Base-by-base conservation (phyloP, 257 asterid genomes). In the Linaria vulgaris region DNA sequence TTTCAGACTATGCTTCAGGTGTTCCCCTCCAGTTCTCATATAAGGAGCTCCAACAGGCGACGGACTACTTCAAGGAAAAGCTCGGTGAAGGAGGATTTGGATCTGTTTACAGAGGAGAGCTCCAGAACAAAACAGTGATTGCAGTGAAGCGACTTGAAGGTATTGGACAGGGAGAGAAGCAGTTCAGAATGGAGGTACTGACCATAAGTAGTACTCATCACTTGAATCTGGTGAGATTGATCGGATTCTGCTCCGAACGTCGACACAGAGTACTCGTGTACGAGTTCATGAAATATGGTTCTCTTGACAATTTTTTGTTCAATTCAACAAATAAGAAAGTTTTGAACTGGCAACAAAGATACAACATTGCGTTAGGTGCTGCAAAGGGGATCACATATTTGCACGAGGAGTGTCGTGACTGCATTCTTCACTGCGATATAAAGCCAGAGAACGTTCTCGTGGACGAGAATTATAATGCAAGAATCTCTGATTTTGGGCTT, bases 1-100 rank as follows among this genome's bases (percentile, higher is more conserved):
- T 82, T 63, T 84, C 85, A 8, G 96, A 86, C 74, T 89, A 89
- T 54, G 83, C 96, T 5, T 88, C 96, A 1, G 91, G 90, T 37
- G 87, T 85, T 39, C 96, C 92, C 0, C 84, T 83, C 9, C 88
- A 82, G 11, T 83, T 79, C 48, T 64, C 74, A 0, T 78, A 73
- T 68, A 76, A 71, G 61, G 80, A 76, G 75, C 79, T 83, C 17
- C 61, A 47, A 7, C 43, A 54, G 11, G 80, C 56, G 24, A 73
- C 81, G 1, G 64, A 66, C 10, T 68, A 64, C 17, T 83, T 80
- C 54, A 56, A 55, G 62, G 77, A 61, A 24, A 73, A 60, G 61
- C 61, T 80, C 9, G 86, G 86, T 2, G 79, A 46, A 16, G 84
- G 82, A 27, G 79, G 79, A 12, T 83, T 75, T 15, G 82, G 86